A percentile compares a stretch with the other conserved stretches of the same genome.
Conservation (phyloP, 2,329 filamentous ascomycete species). For the Exophiala lecanii-corni region DNA sequence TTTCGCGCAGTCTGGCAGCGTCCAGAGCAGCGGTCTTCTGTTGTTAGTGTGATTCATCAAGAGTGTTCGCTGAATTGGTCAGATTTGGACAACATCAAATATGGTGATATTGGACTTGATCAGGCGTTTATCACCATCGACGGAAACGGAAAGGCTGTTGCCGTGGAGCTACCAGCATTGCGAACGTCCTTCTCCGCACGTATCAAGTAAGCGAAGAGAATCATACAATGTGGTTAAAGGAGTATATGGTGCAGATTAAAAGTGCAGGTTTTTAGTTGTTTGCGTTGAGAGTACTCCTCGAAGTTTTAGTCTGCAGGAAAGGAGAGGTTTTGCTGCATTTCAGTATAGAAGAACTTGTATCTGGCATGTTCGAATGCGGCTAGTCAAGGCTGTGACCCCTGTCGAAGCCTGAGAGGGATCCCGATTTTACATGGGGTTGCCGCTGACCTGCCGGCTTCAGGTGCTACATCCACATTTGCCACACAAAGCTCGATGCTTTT, state of each 20-base stretch:
- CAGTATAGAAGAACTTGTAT: too few species aligned
- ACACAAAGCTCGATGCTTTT: too few species aligned
- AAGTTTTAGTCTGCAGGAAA: too few species aligned
- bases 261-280: too few species aligned
- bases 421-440: too few species aligned
- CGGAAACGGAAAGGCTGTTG: slow-evolving; percentile 23
- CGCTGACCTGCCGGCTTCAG: too few species aligned
- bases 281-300: too few species aligned
- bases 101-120: slow-evolving; percentile 26
- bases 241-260: not conserved
- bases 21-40: not conserved
- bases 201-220: slow-evolving; percentile 1
- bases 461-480: too few species aligned
- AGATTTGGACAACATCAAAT: slow-evolving; percentile 17
- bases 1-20: slow-evolving; percentile 9
- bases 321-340: too few species aligned
- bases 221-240: not conserved
- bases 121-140: slow-evolving; percentile 25
- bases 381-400: too few species aligned
- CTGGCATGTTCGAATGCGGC: too few species aligned
- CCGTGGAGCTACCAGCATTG: slow-evolving; percentile 12
- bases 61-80: slow-evolving; percentile 17
- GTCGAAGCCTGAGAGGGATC: too few species aligned
- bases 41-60: not conserved
- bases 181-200: slow-evolving; percentile 2